A percentile compares a stretch with the other conserved stretches of the same genome.
phyloP scores from a whole-genome alignment of 2,329 filamentous ascomycete species.

The Scleromitrula shiraiana region DNA sequence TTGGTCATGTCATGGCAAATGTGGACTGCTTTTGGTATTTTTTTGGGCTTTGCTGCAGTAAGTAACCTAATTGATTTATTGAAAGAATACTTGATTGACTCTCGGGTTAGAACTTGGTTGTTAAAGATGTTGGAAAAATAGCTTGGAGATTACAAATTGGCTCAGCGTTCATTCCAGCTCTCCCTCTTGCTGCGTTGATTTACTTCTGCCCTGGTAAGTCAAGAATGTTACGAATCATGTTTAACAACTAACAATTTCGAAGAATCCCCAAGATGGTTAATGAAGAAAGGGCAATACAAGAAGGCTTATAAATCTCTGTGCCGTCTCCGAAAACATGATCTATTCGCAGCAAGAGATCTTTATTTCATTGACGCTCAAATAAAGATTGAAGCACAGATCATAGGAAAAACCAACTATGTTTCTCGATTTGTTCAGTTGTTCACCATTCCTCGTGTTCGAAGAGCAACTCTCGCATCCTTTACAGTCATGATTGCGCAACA shows the following conservation, averaged over 20 bases:
- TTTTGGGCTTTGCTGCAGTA: constrained; percentile 34
- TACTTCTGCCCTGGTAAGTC: constrained; percentile 48
- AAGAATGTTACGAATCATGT: neutral
- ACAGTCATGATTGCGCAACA: constrained; percentile 58
- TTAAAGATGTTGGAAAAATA: constrained; percentile 43
- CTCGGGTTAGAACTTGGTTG: constrained; percentile 33
- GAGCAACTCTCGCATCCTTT: constrained; percentile 68
- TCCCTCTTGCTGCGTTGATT: constrained; percentile 51
- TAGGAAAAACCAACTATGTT: constrained; percentile 42
- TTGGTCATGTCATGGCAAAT: constrained; percentile 81
- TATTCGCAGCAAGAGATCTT: constrained; percentile 55
- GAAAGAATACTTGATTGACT: neutral
- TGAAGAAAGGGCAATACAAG: constrained; percentile 36
- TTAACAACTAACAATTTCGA: neutral
- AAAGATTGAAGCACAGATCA: constrained; percentile 20
- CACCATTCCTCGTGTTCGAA: constrained; percentile 58
- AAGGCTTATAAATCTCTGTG: constrained; percentile 50
- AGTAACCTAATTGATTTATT: neutral
- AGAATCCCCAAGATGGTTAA: constrained; percentile 46
- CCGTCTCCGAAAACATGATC: constrained; percentile 45
- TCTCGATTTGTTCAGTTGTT: constrained; percentile 58
- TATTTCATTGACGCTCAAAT: constrained; percentile 52
- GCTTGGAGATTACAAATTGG: constrained; percentile 57
- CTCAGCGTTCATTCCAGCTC: constrained; percentile 52
- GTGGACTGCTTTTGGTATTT: constrained; percentile 56